Base-by-base conservation (phyloP, 306 rosid genomes). In the Rosa lucieae region DNA sequence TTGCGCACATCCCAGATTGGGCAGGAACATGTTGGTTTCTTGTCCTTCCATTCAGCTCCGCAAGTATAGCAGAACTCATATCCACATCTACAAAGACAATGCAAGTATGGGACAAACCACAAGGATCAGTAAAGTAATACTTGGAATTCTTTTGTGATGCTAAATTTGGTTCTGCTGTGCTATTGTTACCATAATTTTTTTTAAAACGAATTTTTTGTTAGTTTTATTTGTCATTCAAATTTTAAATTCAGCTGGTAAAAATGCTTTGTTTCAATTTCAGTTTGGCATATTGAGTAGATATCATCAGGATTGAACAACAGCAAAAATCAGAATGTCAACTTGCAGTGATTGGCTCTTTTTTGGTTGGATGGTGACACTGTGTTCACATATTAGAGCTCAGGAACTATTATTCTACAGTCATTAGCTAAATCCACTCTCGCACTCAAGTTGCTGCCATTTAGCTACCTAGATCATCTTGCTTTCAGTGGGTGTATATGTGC, bases 11-110 rank as follows among this genome's bases (percentile, higher is more conserved):
- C 85, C 98, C 98, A 93, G 55, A 89, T 89, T 42, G 90, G 94
- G 78, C 98, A 91, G 55, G 78, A 21, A 86, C 98, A 93, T 0
- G 94, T 87, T 79, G 93, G 81, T 78, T 69, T 86, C 79, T 93
- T 93, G 59, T 87, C 58, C 79, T 86, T 87, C 98, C 98, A 93
- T 81, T 84, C 92, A 63, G 90, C 93, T 68, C 97, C 97, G 80
- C 98, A 93, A 52, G 81, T 88, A 55, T 91, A 93, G 88, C 97
- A 93, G 61, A 93, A 93, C 77, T 91, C 92, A 11, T 74, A 78
- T 43, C 92, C 93, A 42, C 98, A 93, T 84, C 98, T 93, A 79
- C 85, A 81, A 52, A 86, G 63, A 77, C 80, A 75, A 72, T 12
- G 12, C 73, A 74, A 58, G 9, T 43, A 77, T 14, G 52, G 71